A percentile compares a stretch with the other conserved stretches of the same genome.
Conservation (phyloP, 768 basidiomycete genomes). For the Mycena amicta region DNA sequence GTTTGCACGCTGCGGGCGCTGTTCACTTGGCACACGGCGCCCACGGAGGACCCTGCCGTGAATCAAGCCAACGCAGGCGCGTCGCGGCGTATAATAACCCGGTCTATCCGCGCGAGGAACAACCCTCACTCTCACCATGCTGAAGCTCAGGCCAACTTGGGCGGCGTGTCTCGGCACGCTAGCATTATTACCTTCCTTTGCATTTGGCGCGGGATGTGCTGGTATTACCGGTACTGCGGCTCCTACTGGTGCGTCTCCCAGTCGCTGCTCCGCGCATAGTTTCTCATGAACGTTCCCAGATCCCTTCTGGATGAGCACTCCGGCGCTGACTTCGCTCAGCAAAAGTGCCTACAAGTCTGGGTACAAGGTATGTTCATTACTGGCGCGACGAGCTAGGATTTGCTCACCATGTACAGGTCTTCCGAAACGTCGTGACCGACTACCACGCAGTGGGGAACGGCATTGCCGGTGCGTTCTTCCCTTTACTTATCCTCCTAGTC, state of each 20-base stretch:
- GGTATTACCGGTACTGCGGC: background rate
- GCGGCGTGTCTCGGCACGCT: background rate
- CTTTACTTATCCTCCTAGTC: background rate
- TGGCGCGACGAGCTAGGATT: background rate
- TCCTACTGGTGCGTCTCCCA: background rate
- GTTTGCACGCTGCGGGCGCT: no score
- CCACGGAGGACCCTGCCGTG: no score
- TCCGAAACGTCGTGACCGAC: background rate
- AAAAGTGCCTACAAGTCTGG: background rate
- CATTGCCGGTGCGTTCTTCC: background rate
- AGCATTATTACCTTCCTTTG: background rate
- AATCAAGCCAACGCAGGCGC: no score
- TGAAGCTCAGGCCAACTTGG: background rate
- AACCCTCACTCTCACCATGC: background rate
- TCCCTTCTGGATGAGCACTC: background rate
- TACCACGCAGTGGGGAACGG: background rate
- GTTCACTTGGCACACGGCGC: no score
- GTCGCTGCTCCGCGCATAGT: background rate
- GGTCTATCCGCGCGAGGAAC: no score
- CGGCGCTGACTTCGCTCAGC: background rate
- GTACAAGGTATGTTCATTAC: background rate
- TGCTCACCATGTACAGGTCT: background rate
- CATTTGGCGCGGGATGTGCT: background rate
- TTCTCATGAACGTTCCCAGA: background rate
- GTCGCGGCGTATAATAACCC: no score